A percentile compares a stretch with the other conserved stretches of the same genome.
These are phyloP conservation scores for Cryptosporidium ubiquitum DNA, from an alignment of 169 alveolate species.

Conservation along the genomic window DNA sequence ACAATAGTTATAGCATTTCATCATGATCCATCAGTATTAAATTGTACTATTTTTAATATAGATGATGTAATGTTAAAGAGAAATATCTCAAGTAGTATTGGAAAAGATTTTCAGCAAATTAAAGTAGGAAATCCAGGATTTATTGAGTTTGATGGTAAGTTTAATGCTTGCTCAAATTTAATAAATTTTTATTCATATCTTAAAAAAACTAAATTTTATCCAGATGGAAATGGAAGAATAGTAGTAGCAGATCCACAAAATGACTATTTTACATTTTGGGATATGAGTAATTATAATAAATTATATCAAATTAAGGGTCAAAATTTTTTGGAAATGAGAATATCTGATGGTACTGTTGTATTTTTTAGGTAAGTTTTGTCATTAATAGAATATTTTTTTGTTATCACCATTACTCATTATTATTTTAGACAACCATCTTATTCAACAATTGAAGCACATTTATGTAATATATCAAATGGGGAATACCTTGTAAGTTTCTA, in stretches of 20 bases:
- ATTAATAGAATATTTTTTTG: neutral
- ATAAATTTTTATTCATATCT: neutral
- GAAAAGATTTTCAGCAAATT: constrained; percentile 56
- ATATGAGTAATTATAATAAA: constrained; percentile 67
- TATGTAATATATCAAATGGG: constrained; percentile 58
- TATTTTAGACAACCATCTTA: constrained; percentile 61
- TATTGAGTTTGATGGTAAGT: constrained; percentile 73
- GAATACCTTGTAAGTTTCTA: constrained; percentile 41
- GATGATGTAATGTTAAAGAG: constrained; percentile 40
- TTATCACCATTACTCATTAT: neutral
- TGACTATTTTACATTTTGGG: constrained; percentile 70
- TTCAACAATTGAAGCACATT: constrained; percentile 72
- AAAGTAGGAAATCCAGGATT: constrained; percentile 74
- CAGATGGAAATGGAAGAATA: constrained; percentile 72
- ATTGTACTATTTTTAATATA: constrained; percentile 63
- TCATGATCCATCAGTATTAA: constrained; percentile 53
- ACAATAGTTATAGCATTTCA: constrained; percentile 66
- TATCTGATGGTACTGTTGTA: constrained; percentile 71
- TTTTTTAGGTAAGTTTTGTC: constrained; percentile 45
- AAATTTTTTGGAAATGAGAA: constrained; percentile 70
- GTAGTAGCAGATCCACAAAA: constrained; percentile 73
- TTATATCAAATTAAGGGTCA: constrained; percentile 57
- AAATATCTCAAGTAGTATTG: constrained; percentile 28
- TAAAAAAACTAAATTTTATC: neutral
- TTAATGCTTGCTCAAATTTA: neutral